phyloP scores from a whole-genome alignment of 192 early-diverging fungal species.

The Rhizoclosmatium sp. region DNA sequence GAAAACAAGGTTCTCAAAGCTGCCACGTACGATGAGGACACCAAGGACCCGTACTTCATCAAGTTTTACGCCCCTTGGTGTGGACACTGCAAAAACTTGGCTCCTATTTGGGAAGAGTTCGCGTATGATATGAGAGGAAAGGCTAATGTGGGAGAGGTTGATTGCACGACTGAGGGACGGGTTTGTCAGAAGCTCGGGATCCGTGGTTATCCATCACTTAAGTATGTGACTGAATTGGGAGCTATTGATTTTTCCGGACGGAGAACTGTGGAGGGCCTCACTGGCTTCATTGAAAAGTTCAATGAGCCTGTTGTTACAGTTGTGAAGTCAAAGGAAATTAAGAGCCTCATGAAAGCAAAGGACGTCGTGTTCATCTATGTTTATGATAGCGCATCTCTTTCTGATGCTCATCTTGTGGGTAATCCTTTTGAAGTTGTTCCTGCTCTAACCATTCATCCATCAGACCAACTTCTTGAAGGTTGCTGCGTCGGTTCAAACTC shows the following conservation, averaged over 20 bases:
- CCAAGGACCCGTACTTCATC: background rate
- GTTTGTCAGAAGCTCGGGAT: constrained; percentile 59
- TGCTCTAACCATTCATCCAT: constrained; percentile 44
- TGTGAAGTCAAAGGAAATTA: constrained; percentile 10
- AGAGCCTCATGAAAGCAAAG: background rate
- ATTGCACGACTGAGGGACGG: constrained; percentile 66
- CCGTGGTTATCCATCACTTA: constrained; percentile 83
- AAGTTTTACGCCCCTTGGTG: constrained; percentile 32
- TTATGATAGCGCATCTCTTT: constrained; percentile 24
- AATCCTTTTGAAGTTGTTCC: background rate
- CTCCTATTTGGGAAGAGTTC: constrained; percentile 76
- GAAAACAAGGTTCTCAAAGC: constrained; percentile 4
- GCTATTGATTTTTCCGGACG: constrained; percentile 47
- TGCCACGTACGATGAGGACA: background rate
- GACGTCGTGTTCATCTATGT: constrained; percentile 41
- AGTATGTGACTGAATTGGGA: constrained; percentile 54
- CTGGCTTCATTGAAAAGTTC: constrained; percentile 49
- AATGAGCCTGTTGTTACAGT: constrained; percentile 5
- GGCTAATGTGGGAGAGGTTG: constrained; percentile 77
- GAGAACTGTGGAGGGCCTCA: constrained; percentile 59
- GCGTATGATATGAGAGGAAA: constrained; percentile 61
- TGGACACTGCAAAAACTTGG: constrained; percentile 41
- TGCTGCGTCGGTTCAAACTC: constrained; percentile 25
- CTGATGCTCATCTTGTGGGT: constrained; percentile 22
- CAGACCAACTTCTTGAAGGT: constrained; percentile 49